These are phyloP conservation scores for Erigeron philadelphicus DNA, from an alignment of 140 eudicot genomes.

Conservation along the genomic window DNA sequence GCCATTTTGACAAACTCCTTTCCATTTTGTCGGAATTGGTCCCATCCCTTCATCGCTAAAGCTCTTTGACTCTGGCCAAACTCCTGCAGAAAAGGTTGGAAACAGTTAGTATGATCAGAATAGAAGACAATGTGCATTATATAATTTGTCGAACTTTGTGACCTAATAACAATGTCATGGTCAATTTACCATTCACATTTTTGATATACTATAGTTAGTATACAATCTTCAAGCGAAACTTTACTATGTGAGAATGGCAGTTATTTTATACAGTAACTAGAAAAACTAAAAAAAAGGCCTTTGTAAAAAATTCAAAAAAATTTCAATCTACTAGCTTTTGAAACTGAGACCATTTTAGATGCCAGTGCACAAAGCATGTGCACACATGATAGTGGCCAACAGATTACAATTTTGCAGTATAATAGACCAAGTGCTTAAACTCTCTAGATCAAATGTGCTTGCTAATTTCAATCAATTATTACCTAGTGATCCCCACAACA, in stretches of 20 bases:
- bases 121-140: slow-evolving; percentile 2
- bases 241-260: background rate
- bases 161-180: background rate
- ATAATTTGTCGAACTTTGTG: slow-evolving; percentile 8
- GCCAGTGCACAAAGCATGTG: slow-evolving; percentile 31
- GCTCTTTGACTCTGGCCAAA: slow-evolving; percentile 87
- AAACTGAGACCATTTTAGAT: slow-evolving; percentile 2
- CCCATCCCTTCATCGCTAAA: slow-evolving; percentile 72
- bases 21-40: slow-evolving; percentile 82
- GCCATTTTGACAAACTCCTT: slow-evolving; percentile 71
- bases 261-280: background rate
- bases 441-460: slow-evolving; percentile 18
- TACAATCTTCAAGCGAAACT: background rate
- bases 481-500: slow-evolving; percentile 19
- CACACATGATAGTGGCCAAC: slow-evolving; percentile 27
- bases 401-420: slow-evolving; percentile 18
- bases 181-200: too few species aligned
- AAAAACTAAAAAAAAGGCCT: background rate
- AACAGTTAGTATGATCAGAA: slow-evolving; percentile 22
- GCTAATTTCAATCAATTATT: slow-evolving; percentile 21
- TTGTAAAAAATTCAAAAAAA: slow-evolving; percentile 2
- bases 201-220: too few species aligned
- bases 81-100: slow-evolving; percentile 40
- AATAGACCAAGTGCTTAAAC: slow-evolving; percentile 17
- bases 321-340: slow-evolving; percentile 5